phyloP scores from a whole-genome alignment of 441 rosid species.

The Erodium trifolium region DNA sequence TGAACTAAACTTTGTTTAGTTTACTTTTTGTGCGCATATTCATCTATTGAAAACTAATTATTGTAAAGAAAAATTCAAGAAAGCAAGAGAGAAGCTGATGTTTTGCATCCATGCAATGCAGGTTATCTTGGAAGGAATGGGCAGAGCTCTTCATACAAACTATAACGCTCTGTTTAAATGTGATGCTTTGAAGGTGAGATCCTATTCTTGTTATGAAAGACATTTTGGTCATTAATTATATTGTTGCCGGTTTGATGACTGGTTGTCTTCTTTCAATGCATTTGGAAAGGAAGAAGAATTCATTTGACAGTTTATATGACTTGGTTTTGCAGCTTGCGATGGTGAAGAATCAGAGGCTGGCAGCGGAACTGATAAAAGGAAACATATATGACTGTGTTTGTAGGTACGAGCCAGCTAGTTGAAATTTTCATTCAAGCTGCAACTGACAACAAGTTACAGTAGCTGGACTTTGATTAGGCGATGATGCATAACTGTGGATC shows the following conservation, averaged over 20 bases:
- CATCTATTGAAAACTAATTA: too few species aligned
- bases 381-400: conserved; percentile 87
- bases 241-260: too few species aligned
- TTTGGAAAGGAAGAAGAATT: too few species aligned
- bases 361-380: conserved; percentile 77
- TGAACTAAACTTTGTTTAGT: too few species aligned
- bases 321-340: conserved; percentile 72
- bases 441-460: background rate
- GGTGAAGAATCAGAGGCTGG: conserved; percentile 98
- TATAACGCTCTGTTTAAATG: conserved; percentile 74
- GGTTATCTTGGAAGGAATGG: conserved; percentile 98
- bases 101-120: conserved; percentile 20
- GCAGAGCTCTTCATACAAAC: conserved; percentile 92
- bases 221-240: too few species aligned
- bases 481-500: too few species aligned
- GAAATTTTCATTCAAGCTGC: conserved; percentile 7
- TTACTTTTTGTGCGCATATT: too few species aligned
- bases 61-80: too few species aligned
- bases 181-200: conserved; percentile 74
- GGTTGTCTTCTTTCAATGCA: too few species aligned
- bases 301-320: too few species aligned
- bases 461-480: background rate
- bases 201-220: too few species aligned
- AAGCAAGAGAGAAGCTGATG: background rate
- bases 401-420: conserved; percentile 64